A percentile compares a stretch with the other conserved stretches of the same genome.
phyloP scores from a whole-genome alignment of 345 rosid species.

The Cardamine occulta region DNA sequence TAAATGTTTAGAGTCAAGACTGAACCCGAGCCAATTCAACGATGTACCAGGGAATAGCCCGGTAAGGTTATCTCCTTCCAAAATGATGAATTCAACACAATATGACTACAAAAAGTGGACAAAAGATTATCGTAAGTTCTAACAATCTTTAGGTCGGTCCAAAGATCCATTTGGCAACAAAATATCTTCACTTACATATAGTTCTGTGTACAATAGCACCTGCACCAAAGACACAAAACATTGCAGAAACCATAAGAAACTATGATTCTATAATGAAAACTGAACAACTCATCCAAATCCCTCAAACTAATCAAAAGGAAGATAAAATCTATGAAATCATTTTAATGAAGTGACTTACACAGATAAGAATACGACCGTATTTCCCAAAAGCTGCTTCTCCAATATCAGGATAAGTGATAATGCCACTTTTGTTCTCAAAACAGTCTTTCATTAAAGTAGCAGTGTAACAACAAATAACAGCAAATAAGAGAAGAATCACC shows the following conservation, averaged over 20 bases:
- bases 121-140: slow-evolving; percentile 21
- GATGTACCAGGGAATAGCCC: slow-evolving; percentile 82
- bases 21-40: slow-evolving; percentile 59
- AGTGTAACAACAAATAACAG: slow-evolving; percentile 76
- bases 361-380: slow-evolving; percentile 75
- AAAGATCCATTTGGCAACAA: neutral
- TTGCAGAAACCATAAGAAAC: slow-evolving; percentile 22
- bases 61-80: slow-evolving; percentile 94
- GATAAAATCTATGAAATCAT: neutral
- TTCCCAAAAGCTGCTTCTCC: slow-evolving; percentile 97
- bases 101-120: slow-evolving; percentile 61
- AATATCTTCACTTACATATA: slow-evolving; percentile 63
- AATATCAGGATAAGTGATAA: slow-evolving; percentile 80
- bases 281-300: slow-evolving; percentile 11
- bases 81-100: slow-evolving; percentile 85
- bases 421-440: slow-evolving; percentile 77
- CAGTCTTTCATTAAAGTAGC: slow-evolving; percentile 83
- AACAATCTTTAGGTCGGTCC: neutral
- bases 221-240: slow-evolving; percentile 50
- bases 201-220: slow-evolving; percentile 77
- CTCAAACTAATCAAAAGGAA: neutral
- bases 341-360: slow-evolving; percentile 52
- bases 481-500: slow-evolving; percentile 58
- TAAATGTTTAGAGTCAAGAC: slow-evolving; percentile 70
- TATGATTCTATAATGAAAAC: slow-evolving; percentile 1